These are phyloP conservation scores for Boletus tomentosulus DNA, from an alignment of 768 basidiomycete species.

Conservation along the genomic window DNA sequence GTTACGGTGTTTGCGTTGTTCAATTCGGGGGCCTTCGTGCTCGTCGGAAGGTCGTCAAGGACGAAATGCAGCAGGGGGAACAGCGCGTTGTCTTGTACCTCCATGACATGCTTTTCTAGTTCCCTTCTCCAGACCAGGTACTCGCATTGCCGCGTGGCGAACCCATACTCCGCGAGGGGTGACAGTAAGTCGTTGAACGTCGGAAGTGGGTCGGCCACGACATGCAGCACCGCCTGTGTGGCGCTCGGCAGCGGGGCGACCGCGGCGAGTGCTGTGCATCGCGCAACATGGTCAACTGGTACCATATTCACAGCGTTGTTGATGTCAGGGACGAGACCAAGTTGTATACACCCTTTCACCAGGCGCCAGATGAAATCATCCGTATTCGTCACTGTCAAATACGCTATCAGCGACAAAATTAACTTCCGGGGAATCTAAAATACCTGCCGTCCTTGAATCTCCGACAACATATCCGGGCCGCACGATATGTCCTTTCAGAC, in stretches of 20 bases:
- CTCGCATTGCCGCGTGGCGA: constrained; percentile 70
- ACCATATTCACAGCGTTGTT: constrained; percentile 99
- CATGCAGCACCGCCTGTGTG: constrained; percentile 65
- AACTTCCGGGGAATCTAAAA: constrained; percentile 18
- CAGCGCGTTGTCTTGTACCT: constrained; percentile 91
- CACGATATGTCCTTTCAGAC: constrained; percentile 79
- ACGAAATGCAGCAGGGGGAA: constrained; percentile 98
- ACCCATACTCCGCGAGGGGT: constrained; percentile 75
- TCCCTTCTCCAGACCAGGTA: constrained; percentile 89
- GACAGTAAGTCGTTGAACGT: constrained; percentile 87
- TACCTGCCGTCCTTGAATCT: constrained; percentile 82
- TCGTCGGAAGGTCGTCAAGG: constrained; percentile 93
- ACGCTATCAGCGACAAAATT: constrained; percentile 1
- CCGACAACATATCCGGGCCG: constrained; percentile 97
- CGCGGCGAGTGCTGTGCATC: constrained; percentile 70
- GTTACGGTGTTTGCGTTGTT: constrained; percentile 81
- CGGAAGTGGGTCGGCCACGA: constrained; percentile 80
- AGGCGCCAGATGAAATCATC: constrained; percentile 99
- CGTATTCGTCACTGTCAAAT: constrained; percentile 82
- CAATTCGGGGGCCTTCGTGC: constrained; percentile 88
- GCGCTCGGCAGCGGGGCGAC: constrained; percentile 50
- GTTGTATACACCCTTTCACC: constrained; percentile 97
- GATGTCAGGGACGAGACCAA: constrained; percentile 95
- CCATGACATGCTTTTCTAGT: constrained; percentile 93
- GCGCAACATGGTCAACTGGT: constrained; percentile 94